Base-by-base conservation (phyloP, 495 filamentous ascomycete species). In the Penicillium bialowiezense region DNA sequence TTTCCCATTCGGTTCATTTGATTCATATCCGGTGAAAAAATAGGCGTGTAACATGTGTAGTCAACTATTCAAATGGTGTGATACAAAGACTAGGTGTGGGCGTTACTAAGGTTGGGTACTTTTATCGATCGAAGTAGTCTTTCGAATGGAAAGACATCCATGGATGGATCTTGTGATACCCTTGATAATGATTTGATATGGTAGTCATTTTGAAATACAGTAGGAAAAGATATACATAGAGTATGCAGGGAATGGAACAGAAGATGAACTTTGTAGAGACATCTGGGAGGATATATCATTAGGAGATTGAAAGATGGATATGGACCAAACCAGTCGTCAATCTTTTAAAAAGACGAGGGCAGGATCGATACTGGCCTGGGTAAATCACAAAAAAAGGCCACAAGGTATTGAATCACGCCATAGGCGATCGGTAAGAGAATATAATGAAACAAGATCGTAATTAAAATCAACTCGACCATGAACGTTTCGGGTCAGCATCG, bases 191-290 rank as follows among this genome's bases (percentile, higher is more conserved):
- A n/a, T n/a, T n/a, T n/a, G n/a, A n/a, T n/a, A n/a, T n/a, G n/a
- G n/a, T n/a, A n/a, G n/a, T n/a, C n/a, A n/a, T n/a, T n/a, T n/a
- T n/a, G n/a, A n/a, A n/a, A n/a, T n/a, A 10, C 23, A 40, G 29
- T 32, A 32, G 29, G 29, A 38, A 38, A 37, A 37, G 35, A 38
- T 19, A 8, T 19, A 24, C 19, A 19, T n/a, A 17, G 9, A 20
- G 1, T 15, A 45, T 34, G 24, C 36, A 23, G n/a, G 29, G 29
- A 32, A 26, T 26, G 29, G 80, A 76, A 28, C 5, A 1, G 10
- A 26, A 26, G 15, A 23, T 14, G 13, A 9, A 17, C 13, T 36
- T 2, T n/a, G 28, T 14, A 13, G 21, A 17, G 17, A 47, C 23
- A 38, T 19, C 15, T 29, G 14, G 15, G 9, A 47, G 24, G 15